These are phyloP conservation scores for Rhodofomes roseus DNA, from an alignment of 1,284 basidiomycete species.

Conservation along the genomic window DNA sequence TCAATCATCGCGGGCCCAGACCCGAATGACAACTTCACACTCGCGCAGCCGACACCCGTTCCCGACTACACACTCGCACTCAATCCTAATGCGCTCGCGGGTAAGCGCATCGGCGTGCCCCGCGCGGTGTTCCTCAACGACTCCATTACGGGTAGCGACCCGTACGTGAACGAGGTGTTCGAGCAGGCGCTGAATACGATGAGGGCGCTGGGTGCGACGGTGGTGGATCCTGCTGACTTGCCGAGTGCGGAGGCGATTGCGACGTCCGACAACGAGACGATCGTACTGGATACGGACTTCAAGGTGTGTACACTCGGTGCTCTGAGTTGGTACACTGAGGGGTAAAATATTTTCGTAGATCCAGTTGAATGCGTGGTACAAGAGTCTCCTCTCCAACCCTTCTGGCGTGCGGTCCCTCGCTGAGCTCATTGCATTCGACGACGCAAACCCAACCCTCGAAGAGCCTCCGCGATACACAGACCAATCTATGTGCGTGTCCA, in stretches of 20 bases:
- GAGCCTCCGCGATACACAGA: constrained; percentile 43
- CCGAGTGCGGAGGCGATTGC: constrained; percentile 52
- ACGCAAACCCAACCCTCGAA: constrained; percentile 45
- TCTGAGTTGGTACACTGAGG: not conserved
- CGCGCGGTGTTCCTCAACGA: constrained; percentile 40
- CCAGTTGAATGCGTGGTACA: constrained; percentile 47
- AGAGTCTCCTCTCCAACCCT: constrained; percentile 41
- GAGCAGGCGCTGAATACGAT: constrained; percentile 47
- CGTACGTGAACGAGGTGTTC: constrained; percentile 43
- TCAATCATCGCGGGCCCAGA: constrained; percentile 59
- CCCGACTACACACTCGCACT: constrained; percentile 56
- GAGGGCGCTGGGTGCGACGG: constrained; percentile 48
- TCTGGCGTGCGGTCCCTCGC: constrained; percentile 50
- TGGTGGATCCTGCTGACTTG: constrained; percentile 61
- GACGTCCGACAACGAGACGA: constrained; percentile 46
- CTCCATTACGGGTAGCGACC: constrained; percentile 38
- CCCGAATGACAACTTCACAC: constrained; percentile 56
- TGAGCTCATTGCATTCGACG: constrained; percentile 54
- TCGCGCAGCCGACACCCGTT: constrained; percentile 48
- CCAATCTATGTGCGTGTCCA: constrained; percentile 38
- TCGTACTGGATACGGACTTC: constrained; percentile 53
- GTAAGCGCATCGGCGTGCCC: constrained; percentile 61
- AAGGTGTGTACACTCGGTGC: constrained; percentile 35
- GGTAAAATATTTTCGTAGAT: constrained; percentile 31
- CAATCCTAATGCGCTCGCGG: constrained; percentile 43